These are phyloP conservation scores for Saccharomyces paradoxus DNA, from an alignment of 805 yeast genomes.

Conservation along the genomic window DNA sequence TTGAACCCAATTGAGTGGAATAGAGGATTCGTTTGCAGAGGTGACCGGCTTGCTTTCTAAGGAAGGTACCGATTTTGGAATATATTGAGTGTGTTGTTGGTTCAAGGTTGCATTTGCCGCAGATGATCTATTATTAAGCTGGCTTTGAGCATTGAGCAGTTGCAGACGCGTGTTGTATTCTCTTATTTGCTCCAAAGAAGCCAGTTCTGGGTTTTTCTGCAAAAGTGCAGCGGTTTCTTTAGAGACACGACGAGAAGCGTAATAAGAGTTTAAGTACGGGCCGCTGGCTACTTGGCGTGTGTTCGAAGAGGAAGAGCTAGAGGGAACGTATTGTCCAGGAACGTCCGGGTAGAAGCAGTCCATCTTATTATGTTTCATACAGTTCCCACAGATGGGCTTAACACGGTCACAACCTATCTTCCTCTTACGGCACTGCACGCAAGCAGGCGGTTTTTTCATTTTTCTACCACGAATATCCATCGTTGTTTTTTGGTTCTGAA, in stretches of 20 bases:
- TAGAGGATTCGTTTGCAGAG: slow-evolving; percentile 11
- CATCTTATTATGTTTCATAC: slow-evolving; percentile 22
- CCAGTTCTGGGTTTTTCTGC: slow-evolving; percentile 18
- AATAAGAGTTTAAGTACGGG: not conserved
- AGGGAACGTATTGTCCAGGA: slow-evolving; percentile 21
- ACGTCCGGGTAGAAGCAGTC: slow-evolving; percentile 28
- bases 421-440: slow-evolving; percentile 28
- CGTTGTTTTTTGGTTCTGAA: slow-evolving; percentile 2
- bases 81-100: slow-evolving; percentile 12
- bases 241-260: not conserved
- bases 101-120: slow-evolving; percentile 1
- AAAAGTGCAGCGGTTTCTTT: slow-evolving; percentile 4
- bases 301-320: slow-evolving; percentile 7
- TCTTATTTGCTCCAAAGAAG: slow-evolving; percentile 25
- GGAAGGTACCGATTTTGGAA: slow-evolving; percentile 18
- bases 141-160: slow-evolving; percentile 14
- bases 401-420: slow-evolving; percentile 37
- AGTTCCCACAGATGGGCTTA: slow-evolving; percentile 36
- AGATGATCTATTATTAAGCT: not conserved
- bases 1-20: slow-evolving; percentile 24
- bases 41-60: slow-evolving; percentile 20
- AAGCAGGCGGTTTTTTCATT: slow-evolving; percentile 24
- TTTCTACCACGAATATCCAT: slow-evolving; percentile 17
- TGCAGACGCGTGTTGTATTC: slow-evolving; percentile 26
- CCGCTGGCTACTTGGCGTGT: not conserved